Conservation (phyloP, 2,329 filamentous ascomycete species). For the Stenocarpella maydis region DNA sequence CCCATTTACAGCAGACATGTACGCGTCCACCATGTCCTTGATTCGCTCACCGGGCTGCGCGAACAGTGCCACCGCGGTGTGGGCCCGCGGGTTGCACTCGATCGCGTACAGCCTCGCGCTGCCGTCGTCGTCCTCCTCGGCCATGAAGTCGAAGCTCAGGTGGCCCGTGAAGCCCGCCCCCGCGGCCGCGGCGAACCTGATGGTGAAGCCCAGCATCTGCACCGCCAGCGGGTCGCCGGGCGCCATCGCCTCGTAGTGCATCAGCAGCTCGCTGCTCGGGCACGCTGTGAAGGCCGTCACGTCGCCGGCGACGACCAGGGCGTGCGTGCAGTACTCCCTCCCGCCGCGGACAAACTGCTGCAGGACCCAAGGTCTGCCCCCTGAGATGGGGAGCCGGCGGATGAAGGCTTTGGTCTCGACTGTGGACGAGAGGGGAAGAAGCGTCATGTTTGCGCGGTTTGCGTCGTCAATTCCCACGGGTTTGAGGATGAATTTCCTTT, state of each 20-base stretch:
- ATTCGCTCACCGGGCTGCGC: constrained; percentile 49
- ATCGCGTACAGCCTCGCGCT: constrained; percentile 69
- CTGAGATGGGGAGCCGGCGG: constrained; percentile 62
- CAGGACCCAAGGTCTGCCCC: constrained; percentile 67
- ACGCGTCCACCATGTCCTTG: constrained; percentile 59
- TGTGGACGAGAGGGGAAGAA: constrained; percentile 65
- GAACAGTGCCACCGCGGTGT: constrained; percentile 73
- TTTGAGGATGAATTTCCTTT: constrained; percentile 70
- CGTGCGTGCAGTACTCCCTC: constrained; percentile 76
- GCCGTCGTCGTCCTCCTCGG: constrained; percentile 55
- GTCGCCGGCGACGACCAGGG: constrained; percentile 70
- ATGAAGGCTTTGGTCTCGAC: constrained; percentile 64
- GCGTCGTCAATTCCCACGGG: constrained; percentile 69
- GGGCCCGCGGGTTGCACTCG: constrained; percentile 75
- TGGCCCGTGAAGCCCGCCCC: constrained; percentile 68
- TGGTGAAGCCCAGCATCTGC: constrained; percentile 72
- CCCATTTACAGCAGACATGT: constrained; percentile 56
- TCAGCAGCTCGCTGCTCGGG: constrained; percentile 66
- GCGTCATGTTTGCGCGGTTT: constrained; percentile 67
- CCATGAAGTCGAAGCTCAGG: constrained; percentile 75
- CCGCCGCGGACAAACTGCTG: constrained; percentile 71
- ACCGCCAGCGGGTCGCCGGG: constrained; percentile 60
- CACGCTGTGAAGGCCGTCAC: constrained; percentile 74
- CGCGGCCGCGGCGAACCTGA: constrained; percentile 58
- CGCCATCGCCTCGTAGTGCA: constrained; percentile 71